These are phyloP conservation scores for Euphorbia celastroides DNA, from an alignment of 441 rosid genomes.

Conservation along the genomic window DNA sequence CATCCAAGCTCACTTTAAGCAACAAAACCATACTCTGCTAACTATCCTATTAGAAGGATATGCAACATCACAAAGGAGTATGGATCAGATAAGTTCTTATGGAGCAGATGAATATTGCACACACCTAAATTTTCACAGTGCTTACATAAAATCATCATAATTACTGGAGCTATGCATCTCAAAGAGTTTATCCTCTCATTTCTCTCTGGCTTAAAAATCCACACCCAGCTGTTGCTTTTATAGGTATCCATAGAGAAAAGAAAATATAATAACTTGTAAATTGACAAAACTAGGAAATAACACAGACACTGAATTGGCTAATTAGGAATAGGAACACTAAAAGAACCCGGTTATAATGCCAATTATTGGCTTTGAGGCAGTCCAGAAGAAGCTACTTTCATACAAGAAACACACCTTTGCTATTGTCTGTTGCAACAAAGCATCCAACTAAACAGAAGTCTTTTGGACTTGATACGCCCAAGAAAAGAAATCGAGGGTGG, in stretches of 20 bases:
- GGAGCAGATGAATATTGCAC: background rate
- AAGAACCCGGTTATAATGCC: background rate
- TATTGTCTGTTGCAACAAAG: background rate
- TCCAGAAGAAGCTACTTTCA: background rate
- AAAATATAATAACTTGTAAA: background rate
- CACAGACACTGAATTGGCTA: background rate
- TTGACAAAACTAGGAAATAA: background rate
- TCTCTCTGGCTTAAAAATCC: background rate
- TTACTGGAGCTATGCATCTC: background rate
- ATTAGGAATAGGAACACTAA: background rate
- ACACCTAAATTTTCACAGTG: background rate
- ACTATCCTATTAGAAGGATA: background rate
- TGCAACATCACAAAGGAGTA: background rate
- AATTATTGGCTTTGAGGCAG: background rate
- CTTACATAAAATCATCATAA: background rate
- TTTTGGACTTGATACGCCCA: background rate
- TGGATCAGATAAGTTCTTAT: background rate
- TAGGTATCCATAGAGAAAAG: background rate
- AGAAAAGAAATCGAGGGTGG: background rate
- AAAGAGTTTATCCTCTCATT: background rate
- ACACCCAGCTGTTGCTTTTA: background rate
- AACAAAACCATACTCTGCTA: background rate
- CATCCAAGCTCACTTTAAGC: constrained; percentile 1
- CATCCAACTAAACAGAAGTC: background rate
- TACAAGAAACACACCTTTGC: background rate